Percentiles rank a stretch among this genome's conserved stretches.
phyloP scores from a whole-genome alignment of 208 protist genomes.

The Leishmania turanica region DNA sequence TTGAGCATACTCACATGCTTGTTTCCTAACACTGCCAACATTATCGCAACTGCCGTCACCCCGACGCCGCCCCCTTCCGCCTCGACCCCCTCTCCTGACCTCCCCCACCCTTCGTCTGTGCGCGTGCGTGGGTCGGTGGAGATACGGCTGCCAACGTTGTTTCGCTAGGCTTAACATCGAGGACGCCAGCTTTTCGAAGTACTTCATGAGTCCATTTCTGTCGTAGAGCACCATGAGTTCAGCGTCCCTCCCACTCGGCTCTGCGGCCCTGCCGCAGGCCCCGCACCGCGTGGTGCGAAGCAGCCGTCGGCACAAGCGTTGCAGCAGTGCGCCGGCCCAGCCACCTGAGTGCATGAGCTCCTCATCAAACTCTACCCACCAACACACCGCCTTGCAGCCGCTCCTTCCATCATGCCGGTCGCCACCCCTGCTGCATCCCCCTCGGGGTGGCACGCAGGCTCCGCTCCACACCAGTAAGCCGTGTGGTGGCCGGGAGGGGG shows the following conservation, averaged over 20 bases:
- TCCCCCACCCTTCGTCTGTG: too few species aligned
- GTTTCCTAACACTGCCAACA: too few species aligned
- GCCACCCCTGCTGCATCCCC: neutral
- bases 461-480: neutral
- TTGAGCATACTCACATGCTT: too few species aligned
- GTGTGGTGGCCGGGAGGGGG: neutral
- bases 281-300: neutral
- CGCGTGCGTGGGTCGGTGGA: too few species aligned
- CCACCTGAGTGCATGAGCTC: too few species aligned
- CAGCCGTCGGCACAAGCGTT: neutral
- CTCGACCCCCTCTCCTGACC: too few species aligned
- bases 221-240: neutral
- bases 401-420: neutral
- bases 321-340: neutral
- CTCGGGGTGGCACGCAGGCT: neutral
- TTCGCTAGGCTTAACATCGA: too few species aligned
- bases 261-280: too few species aligned
- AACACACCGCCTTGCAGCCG: neutral
- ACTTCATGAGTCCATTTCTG: neutral
- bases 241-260: neutral
- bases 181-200: too few species aligned
- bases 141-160: too few species aligned
- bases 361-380: neutral
- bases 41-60: too few species aligned
- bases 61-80: too few species aligned